Base-by-base conservation (phyloP, 1,139 yeast genomes). In the Kluyveromyces marxianus region DNA sequence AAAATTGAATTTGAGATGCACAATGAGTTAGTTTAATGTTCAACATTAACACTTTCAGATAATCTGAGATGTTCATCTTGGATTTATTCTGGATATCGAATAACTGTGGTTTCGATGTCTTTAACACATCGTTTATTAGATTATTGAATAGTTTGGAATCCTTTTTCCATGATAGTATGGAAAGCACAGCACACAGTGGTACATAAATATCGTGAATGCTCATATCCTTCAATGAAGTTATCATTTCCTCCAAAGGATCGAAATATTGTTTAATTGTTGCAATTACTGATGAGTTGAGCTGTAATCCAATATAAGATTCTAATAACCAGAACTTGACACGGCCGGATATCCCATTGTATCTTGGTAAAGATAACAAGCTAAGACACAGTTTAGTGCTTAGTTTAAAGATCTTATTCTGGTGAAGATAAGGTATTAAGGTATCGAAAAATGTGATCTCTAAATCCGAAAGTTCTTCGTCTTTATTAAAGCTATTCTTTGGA, bases 321-420 rank as follows among this genome's bases (percentile, higher is more conserved):
- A 58, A 37, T 21, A 47, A 25, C 39, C 49, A 49, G 21, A 39
- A 35, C 7, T 47, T 48, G 4, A 46, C 35, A 7, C 48, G 51
- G 2, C 47, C 21, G 2, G 41, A 8, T 10, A 58, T 14, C 7
- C 48, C 30, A 7, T 47, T 28, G 35, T 50, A 53, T 3, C 37
- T 25, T 5, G 32, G 39, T 4, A 45, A 44, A 5, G 38, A 28
- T 31, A 47, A 37, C 4, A 57, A 35, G 10, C 35, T 25, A 4
- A 41, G 35, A 4, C 52, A 37, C n/a, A 72, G 46, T 3, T 52
- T 46, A 7, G 63, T 50, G 3, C 64, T 41, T 5, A 61, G 47
- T 25, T 68, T 69, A 42, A 68, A 60, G 37, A 69, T 61, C 14
- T 68, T 66, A 51, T 69, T 69, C 44, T 66, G 71, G 40, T 60